phyloP scores from a whole-genome alignment of 306 rosid genomes.

The Albizia julibrissin region DNA sequence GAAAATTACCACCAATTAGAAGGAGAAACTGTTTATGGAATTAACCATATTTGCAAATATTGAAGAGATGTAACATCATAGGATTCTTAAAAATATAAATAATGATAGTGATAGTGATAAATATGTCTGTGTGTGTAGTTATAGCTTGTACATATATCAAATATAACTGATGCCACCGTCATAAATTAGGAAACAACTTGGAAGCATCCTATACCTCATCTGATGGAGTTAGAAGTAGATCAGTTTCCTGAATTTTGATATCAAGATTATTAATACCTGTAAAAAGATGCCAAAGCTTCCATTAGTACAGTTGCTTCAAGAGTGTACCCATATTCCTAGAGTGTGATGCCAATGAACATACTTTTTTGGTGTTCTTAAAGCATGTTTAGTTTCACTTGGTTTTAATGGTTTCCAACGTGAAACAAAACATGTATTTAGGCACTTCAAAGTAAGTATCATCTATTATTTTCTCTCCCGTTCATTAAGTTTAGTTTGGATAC shows the following conservation, averaged over 20 bases:
- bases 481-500: background rate
- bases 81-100: background rate
- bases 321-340: background rate
- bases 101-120: background rate
- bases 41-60: background rate
- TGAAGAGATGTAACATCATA: background rate
- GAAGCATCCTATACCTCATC: slow-evolving; percentile 67
- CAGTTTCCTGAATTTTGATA: slow-evolving; percentile 66
- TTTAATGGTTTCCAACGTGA: background rate
- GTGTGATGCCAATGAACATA: background rate
- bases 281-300: slow-evolving; percentile 28
- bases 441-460: background rate
- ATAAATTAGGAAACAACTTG: background rate
- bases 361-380: background rate
- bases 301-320: background rate
- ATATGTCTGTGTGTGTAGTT: background rate
- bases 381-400: background rate
- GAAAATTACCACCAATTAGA: background rate
- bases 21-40: background rate
- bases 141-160: background rate
- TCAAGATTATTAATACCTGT: slow-evolving; percentile 65
- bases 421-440: background rate
- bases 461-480: background rate
- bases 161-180: background rate
- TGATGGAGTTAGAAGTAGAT: slow-evolving; percentile 62